phyloP scores from a whole-genome alignment of 129 eudicot genomes.

The Flaveria robusta region DNA sequence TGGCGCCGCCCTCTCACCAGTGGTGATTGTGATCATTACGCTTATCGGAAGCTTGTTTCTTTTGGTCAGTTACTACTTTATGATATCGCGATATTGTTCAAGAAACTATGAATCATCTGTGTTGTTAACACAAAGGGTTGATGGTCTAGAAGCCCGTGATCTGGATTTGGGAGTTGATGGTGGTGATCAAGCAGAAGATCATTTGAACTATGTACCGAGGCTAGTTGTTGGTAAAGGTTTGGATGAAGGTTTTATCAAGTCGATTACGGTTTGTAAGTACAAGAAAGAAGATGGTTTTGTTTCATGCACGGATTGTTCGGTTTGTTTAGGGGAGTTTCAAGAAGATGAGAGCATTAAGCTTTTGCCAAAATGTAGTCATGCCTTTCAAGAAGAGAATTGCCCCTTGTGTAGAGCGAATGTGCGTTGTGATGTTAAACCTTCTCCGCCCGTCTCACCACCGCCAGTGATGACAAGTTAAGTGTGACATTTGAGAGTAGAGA shows the following conservation, averaged over 20 bases:
- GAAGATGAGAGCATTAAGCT: constrained; percentile 67
- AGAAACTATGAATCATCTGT: constrained; percentile 32
- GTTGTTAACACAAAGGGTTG: constrained; percentile 22
- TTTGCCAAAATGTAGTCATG: constrained; percentile 77
- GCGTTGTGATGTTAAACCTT: constrained; percentile 20
- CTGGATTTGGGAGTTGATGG: constrained; percentile 37
- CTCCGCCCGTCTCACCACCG: constrained; percentile 1
- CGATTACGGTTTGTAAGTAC: constrained; percentile 53
- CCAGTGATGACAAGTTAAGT: neutral
- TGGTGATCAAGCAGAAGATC: constrained; percentile 28
- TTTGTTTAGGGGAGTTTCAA: constrained; percentile 71
- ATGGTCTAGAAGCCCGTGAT: constrained; percentile 29
- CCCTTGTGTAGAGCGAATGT: constrained; percentile 75
- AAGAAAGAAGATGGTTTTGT: constrained; percentile 56
- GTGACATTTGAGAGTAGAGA: constrained; percentile 31
- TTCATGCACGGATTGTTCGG: constrained; percentile 57
- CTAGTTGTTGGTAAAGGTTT: constrained; percentile 50
- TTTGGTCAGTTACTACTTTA: constrained; percentile 58
- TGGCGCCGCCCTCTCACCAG: constrained; percentile 58
- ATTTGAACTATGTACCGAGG: constrained; percentile 51
- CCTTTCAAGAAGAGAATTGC: constrained; percentile 72
- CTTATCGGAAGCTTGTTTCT: constrained; percentile 61
- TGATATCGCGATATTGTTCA: constrained; percentile 56
- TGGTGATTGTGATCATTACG: constrained; percentile 54
- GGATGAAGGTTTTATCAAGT: constrained; percentile 61